Percentiles rank a stretch among this genome's conserved stretches.
These are phyloP conservation scores for Yarrowia sp. DNA, from an alignment of 805 yeast species.

Conservation along the genomic window DNA sequence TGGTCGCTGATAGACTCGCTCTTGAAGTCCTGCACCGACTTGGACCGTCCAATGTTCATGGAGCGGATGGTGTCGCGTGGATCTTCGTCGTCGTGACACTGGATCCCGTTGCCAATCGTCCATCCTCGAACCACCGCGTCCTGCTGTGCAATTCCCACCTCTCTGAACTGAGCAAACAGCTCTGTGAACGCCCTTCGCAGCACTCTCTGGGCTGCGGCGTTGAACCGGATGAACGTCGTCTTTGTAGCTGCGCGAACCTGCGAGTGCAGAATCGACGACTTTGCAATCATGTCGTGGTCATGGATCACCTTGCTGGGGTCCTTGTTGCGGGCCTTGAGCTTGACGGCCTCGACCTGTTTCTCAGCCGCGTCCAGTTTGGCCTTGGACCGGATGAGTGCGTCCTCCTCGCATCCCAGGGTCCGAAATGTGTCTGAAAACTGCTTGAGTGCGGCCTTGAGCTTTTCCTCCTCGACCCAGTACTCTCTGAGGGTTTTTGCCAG, in stretches of 20 bases:
- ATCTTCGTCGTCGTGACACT: slow-evolving; percentile 8
- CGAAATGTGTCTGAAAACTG: slow-evolving; percentile 9
- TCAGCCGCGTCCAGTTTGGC: slow-evolving; percentile 19
- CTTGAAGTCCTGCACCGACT: slow-evolving; percentile 16
- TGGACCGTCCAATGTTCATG: slow-evolving; percentile 18
- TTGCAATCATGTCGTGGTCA: slow-evolving; percentile 17
- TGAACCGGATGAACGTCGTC: slow-evolving; percentile 22
- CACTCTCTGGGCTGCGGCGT: slow-evolving; percentile 14
- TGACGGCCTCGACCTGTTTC: slow-evolving; percentile 18
- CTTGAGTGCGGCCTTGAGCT: slow-evolving; percentile 13
- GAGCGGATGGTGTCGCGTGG: slow-evolving; percentile 2
- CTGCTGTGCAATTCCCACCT: background rate
- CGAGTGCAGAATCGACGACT: slow-evolving; percentile 23
- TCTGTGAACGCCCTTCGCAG: slow-evolving; percentile 2
- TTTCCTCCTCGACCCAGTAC: slow-evolving; percentile 19
- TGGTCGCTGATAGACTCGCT: background rate
- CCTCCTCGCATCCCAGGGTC: slow-evolving; percentile 10
- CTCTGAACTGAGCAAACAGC: slow-evolving; percentile 10
- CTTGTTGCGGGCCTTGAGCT: slow-evolving; percentile 19
- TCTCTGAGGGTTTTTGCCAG: slow-evolving; percentile 6
- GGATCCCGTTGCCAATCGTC: slow-evolving; percentile 5
- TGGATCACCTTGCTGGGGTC: slow-evolving; percentile 3
- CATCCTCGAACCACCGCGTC: background rate
- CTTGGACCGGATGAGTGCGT: slow-evolving; percentile 6
- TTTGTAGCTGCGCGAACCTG: slow-evolving; percentile 15